Conservation (phyloP, 202 grass and related monocot genomes). For the Eragrostis tef region DNA sequence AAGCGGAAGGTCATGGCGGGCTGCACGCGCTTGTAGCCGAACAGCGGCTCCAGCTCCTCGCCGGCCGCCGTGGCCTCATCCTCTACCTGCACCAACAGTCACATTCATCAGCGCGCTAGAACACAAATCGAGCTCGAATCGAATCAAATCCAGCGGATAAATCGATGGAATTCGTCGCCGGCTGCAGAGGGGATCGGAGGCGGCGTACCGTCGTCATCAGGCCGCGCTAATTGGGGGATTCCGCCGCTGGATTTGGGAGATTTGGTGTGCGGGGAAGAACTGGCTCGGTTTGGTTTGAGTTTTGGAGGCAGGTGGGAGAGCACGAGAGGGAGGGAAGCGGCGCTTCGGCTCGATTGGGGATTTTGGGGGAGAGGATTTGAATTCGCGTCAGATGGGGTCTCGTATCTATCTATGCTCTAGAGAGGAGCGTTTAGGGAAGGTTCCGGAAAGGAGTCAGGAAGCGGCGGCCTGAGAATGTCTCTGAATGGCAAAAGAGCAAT, state of each 20-base stretch:
- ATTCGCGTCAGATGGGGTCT: background rate
- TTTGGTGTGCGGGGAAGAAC: conserved; percentile 14
- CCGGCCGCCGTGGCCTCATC: conserved; percentile 4
- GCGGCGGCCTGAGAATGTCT: no score
- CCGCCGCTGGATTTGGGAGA: conserved; percentile 1
- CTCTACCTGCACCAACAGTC: conserved; percentile 22
- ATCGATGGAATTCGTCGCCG: conserved; percentile 7
- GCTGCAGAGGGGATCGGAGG: background rate
- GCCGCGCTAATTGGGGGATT: conserved; percentile 21
- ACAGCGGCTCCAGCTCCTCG: conserved; percentile 89
- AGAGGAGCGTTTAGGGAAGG: no score
- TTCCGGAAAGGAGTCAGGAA: no score
- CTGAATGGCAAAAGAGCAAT: no score
- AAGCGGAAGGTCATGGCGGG: conserved; percentile 66
- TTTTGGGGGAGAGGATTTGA: background rate
- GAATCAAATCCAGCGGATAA: background rate
- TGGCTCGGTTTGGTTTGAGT: background rate
- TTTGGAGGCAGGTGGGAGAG: conserved; percentile 22
- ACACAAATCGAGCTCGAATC: background rate
- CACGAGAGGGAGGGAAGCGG: background rate
- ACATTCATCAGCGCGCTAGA: conserved; percentile 6
- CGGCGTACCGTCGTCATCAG: conserved; percentile 43
- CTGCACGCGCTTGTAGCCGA: conserved; percentile 81
- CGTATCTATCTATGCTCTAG: no score
- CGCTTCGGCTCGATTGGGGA: background rate